Evolutionary conservation across 441 rosid species (phyloP).

Genomic region (Kokia cookei): DNA sequence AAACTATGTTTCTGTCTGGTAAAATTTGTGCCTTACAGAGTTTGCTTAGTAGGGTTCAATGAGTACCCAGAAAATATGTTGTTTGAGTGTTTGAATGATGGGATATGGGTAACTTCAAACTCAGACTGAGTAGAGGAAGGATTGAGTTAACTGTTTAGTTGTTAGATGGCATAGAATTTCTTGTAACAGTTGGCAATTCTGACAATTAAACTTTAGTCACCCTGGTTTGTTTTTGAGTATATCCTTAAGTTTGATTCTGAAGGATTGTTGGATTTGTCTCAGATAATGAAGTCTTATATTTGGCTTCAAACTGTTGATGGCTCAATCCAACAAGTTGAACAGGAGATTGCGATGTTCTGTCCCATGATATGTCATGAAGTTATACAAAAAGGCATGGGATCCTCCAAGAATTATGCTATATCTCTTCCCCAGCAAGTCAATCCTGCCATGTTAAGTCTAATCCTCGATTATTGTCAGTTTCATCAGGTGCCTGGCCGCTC

Average conservation of each 20-base stretch:
- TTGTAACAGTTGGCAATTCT: constrained; percentile 1
- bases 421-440: constrained; percentile 64
- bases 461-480: constrained; percentile 72
- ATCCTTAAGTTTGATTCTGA: constrained; percentile 1
- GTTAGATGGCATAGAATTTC: not conserved
- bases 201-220: not conserved
- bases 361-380: constrained; percentile 71
- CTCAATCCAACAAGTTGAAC: constrained; percentile 67
- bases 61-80: not conserved
- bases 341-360: constrained; percentile 74
- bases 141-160: not conserved
- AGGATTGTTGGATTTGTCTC: constrained; percentile 9
- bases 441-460: constrained; percentile 53
- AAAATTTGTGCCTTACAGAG: not conserved
- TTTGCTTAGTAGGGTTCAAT: not conserved
- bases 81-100: not conserved
- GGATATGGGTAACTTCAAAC: not conserved
- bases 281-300: constrained; percentile 68
- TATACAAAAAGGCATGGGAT: constrained; percentile 55
- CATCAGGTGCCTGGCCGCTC: constrained; percentile 70
- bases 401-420: constrained; percentile 57
- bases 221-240: not conserved
- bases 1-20: not conserved
- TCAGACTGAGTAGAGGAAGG: not conserved
- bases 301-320: constrained; percentile 74